phyloP scores from a whole-genome alignment of 352 stramenopile species.

The Nothophytophthora sp. region DNA sequence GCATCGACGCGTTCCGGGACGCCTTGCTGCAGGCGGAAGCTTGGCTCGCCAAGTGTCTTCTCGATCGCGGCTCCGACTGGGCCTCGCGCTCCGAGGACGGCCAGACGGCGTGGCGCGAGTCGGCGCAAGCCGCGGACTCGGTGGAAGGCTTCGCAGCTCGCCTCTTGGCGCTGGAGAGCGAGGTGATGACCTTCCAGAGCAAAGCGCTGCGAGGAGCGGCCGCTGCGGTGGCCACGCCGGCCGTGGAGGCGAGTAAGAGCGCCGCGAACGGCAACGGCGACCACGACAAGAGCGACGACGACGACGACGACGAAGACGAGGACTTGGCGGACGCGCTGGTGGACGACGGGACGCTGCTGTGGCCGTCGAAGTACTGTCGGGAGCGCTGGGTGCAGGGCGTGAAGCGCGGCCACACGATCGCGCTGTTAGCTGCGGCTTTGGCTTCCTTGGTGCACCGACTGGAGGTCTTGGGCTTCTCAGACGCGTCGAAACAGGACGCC shows the following conservation, averaged over 20 bases:
- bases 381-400: constrained; percentile 74
- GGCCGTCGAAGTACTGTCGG: constrained; percentile 71
- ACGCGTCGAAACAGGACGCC: constrained; percentile 43
- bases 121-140: constrained; percentile 33
- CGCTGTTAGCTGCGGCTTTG: constrained; percentile 58
- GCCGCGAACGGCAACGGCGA: constrained; percentile 20
- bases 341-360: constrained; percentile 68
- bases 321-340: constrained; percentile 47
- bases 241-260: constrained; percentile 10
- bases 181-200: constrained; percentile 58
- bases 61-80: constrained; percentile 66
- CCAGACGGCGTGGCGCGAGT: constrained; percentile 48
- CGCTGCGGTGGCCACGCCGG: neutral
- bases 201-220: constrained; percentile 24
- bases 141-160: constrained; percentile 38
- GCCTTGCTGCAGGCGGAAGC: constrained; percentile 58
- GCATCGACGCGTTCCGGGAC: constrained; percentile 52
- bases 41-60: constrained; percentile 67
- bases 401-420: constrained; percentile 47
- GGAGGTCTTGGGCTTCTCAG: constrained; percentile 65
- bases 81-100: constrained; percentile 40
- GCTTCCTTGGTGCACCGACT: constrained; percentile 70
- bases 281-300: constrained; percentile 67
- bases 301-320: constrained; percentile 82
- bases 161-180: constrained; percentile 64